These are phyloP conservation scores for Epichloe sylvatica DNA, from an alignment of 2,329 filamentous ascomycete genomes.

Conservation along the genomic window DNA sequence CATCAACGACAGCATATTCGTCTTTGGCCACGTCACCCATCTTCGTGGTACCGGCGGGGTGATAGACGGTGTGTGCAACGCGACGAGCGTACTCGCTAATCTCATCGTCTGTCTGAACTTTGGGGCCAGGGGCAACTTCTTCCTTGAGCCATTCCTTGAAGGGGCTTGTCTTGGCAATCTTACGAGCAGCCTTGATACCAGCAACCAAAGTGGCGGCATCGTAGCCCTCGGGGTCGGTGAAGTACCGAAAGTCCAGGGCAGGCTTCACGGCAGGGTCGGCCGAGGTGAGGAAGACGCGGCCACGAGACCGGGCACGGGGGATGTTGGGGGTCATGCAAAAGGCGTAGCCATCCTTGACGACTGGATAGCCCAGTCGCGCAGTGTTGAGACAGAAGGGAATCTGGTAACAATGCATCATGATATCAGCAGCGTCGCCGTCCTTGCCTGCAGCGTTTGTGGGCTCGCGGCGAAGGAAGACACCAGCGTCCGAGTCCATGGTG, in stretches of 20 bases:
- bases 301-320: conserved; percentile 64
- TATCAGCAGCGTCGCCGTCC: conserved; percentile 65
- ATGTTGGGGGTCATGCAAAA: conserved; percentile 95
- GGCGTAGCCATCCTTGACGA: conserved; percentile 54
- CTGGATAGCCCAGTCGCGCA: conserved; percentile 56
- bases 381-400: conserved; percentile 88
- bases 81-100: conserved; percentile 69
- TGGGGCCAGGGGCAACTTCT: conserved; percentile 65
- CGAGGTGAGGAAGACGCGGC: conserved; percentile 64
- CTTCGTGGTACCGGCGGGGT: conserved; percentile 78
- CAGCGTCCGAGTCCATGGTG: conserved; percentile 82
- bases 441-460: conserved; percentile 48
- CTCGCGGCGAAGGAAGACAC: conserved; percentile 75
- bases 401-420: conserved; percentile 97
- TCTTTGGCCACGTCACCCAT: conserved; percentile 66
- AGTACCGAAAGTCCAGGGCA: conserved; percentile 77
- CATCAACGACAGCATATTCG: conserved; percentile 65
- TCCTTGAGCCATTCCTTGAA: conserved; percentile 75
- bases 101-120: conserved; percentile 62
- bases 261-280: conserved; percentile 64
- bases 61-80: conserved; percentile 79
- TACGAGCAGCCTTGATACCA: conserved; percentile 63
- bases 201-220: conserved; percentile 70
- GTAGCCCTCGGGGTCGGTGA: conserved; percentile 75
- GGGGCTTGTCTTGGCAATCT: conserved; percentile 59